A percentile compares a stretch with the other conserved stretches of the same genome.
Conservation (phyloP, 2,329 filamentous ascomycete species). For the Sarocladiaceae sp. region DNA sequence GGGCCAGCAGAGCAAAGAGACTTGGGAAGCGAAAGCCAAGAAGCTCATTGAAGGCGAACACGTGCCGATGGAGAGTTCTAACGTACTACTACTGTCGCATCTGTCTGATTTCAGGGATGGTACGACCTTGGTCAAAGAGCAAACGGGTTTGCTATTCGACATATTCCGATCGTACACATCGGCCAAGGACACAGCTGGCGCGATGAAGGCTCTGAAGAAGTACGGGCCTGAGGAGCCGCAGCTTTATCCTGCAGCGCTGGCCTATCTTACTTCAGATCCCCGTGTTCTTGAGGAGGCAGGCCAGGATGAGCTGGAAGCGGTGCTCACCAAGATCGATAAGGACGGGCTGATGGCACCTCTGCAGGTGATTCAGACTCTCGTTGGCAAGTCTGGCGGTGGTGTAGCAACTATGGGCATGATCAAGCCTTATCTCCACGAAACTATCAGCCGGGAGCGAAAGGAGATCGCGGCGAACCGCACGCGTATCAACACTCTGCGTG, state of each 20-base stretch:
- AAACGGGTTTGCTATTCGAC: conserved; percentile 84
- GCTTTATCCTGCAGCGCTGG: conserved; percentile 83
- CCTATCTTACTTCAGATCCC: conserved; percentile 86
- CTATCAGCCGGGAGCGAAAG: conserved; percentile 79
- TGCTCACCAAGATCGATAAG: conserved; percentile 80
- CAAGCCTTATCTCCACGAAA: conserved; percentile 83
- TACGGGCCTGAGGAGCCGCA: conserved; percentile 89
- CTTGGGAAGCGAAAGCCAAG: conserved; percentile 90
- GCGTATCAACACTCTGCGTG: conserved; percentile 75
- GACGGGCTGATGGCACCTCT: conserved; percentile 92
- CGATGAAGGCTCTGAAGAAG: conserved; percentile 82
- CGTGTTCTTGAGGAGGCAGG: conserved; percentile 80
- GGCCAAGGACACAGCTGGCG: conserved; percentile 83
- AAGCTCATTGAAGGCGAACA: conserved; percentile 76
- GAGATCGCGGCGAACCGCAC: conserved; percentile 77
- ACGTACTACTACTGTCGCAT: conserved; percentile 86
- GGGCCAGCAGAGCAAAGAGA: conserved; percentile 57
- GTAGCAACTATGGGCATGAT: conserved; percentile 98
- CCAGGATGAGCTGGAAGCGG: conserved; percentile 67
- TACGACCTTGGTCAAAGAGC: conserved; percentile 86
- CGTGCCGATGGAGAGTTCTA: conserved; percentile 86
- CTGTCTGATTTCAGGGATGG: conserved; percentile 85
- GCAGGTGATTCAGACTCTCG: conserved; percentile 89
- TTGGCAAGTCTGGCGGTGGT: conserved; percentile 48
- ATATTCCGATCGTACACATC: conserved; percentile 96